Percentiles rank a stretch among this genome's conserved stretches.
phyloP scores from a whole-genome alignment of 2,329 filamentous ascomycete genomes.

The Periconia sp. region DNA sequence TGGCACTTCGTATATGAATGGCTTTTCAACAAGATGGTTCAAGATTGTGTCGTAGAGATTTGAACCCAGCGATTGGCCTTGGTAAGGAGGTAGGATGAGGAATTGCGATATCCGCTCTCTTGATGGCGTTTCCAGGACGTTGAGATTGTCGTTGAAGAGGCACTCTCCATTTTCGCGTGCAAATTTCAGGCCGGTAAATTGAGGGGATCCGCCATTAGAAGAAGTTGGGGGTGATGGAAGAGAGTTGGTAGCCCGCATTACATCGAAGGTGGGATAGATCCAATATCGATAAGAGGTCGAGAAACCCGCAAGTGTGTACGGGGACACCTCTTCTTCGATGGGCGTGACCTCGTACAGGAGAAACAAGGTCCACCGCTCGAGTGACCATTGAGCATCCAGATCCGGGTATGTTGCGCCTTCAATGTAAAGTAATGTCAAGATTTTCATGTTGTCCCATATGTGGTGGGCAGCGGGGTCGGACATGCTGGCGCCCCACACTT shows the following conservation, averaged over 20 bases:
- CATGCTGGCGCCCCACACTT: conserved; percentile 82
- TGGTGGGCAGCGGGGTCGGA: conserved; percentile 68
- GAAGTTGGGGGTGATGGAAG: conserved; percentile 33
- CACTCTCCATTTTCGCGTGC: conserved; percentile 32
- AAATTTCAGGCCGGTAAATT: conserved; percentile 35
- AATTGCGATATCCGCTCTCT: conserved; percentile 91
- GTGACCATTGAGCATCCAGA: conserved; percentile 67
- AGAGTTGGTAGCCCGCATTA: conserved; percentile 39
- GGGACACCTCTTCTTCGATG: conserved; percentile 23
- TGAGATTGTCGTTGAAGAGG: conserved; percentile 30
- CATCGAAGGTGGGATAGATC: conserved; percentile 55
- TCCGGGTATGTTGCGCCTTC: conserved; percentile 84
- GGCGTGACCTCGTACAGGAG: conserved; percentile 58
- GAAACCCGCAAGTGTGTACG: conserved; percentile 83
- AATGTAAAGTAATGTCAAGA: conserved; percentile 84
- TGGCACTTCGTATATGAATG: conserved; percentile 78
- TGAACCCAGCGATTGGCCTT: conserved; percentile 76
- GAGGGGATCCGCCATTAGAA: conserved; percentile 40
- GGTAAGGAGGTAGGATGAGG: conserved; percentile 84
- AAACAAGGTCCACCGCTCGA: conserved; percentile 89
- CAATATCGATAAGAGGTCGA: conserved; percentile 89
- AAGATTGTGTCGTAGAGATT: conserved; percentile 82
- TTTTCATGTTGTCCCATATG: conserved; percentile 78
- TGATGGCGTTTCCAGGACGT: conserved; percentile 67
- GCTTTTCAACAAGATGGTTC: conserved; percentile 64